Percentiles rank a stretch among this genome's conserved stretches.
These are phyloP conservation scores for Eucalyptus sideroxylon DNA, from an alignment of 345 rosid genomes.

Conservation along the genomic window DNA sequence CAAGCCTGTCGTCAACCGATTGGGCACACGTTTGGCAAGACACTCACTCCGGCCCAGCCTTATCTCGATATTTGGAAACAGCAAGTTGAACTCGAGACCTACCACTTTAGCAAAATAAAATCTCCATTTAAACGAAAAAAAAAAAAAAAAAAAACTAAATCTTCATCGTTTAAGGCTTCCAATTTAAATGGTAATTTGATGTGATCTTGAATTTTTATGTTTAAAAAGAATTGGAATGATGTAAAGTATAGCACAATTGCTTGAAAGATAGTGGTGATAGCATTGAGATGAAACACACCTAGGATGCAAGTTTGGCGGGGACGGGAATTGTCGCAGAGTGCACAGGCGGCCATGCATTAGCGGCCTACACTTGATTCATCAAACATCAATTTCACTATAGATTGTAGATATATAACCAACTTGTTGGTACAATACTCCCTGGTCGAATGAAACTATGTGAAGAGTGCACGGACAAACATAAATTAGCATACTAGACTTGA, in stretches of 20 bases:
- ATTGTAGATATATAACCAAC: not conserved
- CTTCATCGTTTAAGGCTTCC: not conserved
- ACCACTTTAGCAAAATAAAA: not conserved
- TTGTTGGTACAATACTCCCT: no score
- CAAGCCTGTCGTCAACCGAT: not conserved
- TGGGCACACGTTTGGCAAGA: not conserved
- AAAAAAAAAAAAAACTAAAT: not conserved
- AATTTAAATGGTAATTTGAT: not conserved
- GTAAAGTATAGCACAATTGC: not conserved
- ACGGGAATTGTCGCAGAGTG: not conserved
- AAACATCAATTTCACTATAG: not conserved
- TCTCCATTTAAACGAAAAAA: not conserved
- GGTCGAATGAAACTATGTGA: no score
- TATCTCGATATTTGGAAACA: not conserved
- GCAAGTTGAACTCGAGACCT: not conserved
- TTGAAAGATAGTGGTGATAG: not conserved
- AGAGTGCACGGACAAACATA: not conserved
- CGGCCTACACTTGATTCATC: not conserved
- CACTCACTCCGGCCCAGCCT: not conserved
- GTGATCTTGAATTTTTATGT: not conserved
- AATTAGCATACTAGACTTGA: not conserved
- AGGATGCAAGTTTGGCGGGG: not conserved
- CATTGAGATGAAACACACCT: not conserved
- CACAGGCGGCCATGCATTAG: not conserved
- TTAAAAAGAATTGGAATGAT: not conserved